Base-by-base conservation (phyloP, 768 basidiomycete genomes). In the Phylloporus scabripes region DNA sequence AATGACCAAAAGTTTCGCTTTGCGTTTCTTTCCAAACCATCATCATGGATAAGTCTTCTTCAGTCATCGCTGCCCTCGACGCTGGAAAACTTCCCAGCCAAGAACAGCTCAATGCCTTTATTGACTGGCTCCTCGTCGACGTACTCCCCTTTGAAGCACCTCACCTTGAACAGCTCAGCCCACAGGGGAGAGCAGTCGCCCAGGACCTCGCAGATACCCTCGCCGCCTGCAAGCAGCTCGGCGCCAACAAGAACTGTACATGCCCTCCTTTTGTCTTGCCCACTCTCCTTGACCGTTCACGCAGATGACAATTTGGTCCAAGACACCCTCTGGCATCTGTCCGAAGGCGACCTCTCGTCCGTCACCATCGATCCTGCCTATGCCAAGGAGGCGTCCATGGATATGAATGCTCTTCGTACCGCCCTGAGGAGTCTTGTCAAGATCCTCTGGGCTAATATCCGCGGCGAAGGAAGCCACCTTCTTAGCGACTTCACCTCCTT, bases 81-180 rank as follows among this genome's bases (percentile, higher is more conserved):
- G 83, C 84, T 15, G 83, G 83, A 18, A 88, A 88, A 60, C 69
- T 86, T 4, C 86, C 86, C 15, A 73, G 73, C 1, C 81, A 84
- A 10, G 63, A 75, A 24, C 86, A 88, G 59, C 55, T 78, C 33
- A 72, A 73, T 51, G 59, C 60, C 0, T 72, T 75, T 58, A 73
- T 84, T 54, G 78, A 84, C 59, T 80, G 74, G 72, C 58, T 79
- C 40, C 77, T 80, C 34, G 59, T 71, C 11, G 71, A 77, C 31
- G 70, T 74, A 50, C 63, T 79, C 7, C 70, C 73, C 34, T 64
- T 74, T 20, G 72, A 80, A 39, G 70, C 74, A 4, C 51, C 67
- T 1, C 49, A 63, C 7, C 52, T 66, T 1, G 62, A 66, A 4
- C 71, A 73, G 41, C 76, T 87, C 50, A 81, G 77, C 59, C 66